Percentiles rank a stretch among this genome's conserved stretches.
These are phyloP conservation scores for Fusarium paranaense DNA, from an alignment of 2,329 filamentous ascomycete species.

Conservation along the genomic window DNA sequence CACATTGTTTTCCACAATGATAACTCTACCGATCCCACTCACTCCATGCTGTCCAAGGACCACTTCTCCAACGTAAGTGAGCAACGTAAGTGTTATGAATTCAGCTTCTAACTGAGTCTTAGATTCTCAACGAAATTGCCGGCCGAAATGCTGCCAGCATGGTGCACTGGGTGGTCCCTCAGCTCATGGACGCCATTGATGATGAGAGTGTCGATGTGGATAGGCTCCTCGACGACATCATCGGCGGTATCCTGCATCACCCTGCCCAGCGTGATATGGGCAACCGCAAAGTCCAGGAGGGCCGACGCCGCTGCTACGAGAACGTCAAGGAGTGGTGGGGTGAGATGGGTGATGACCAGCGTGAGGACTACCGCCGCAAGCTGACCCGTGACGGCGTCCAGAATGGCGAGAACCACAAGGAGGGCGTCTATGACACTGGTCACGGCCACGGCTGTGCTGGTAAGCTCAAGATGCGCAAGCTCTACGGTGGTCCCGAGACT, in stretches of 20 bases:
- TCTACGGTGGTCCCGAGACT: constrained; percentile 62
- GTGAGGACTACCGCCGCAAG: constrained; percentile 77
- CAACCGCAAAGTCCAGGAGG: constrained; percentile 76
- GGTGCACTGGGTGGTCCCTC: constrained; percentile 87
- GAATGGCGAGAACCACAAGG: constrained; percentile 85
- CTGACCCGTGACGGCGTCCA: constrained; percentile 83
- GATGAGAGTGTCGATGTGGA: constrained; percentile 77
- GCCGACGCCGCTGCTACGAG: constrained; percentile 81
- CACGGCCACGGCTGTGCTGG: constrained; percentile 86
- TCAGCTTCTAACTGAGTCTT: not conserved
- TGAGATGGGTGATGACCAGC: constrained; percentile 70
- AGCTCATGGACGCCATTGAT: constrained; percentile 90
- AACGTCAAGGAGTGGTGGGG: constrained; percentile 88
- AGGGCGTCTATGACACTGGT: constrained; percentile 84
- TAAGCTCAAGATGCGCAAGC: constrained; percentile 82
- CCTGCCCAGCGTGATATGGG: constrained; percentile 80
- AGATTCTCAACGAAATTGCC: constrained; percentile 87
- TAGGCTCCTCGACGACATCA: constrained; percentile 79
- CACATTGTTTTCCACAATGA: constrained; percentile 88
- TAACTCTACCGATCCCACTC: constrained; percentile 81
- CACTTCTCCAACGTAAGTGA: constrained; percentile 83
- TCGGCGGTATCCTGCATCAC: constrained; percentile 87
- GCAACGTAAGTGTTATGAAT: not conserved
- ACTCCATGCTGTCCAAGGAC: constrained; percentile 96
- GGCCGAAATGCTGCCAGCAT: constrained; percentile 84